Evolutionary conservation across 2,329 filamentous ascomycete species (phyloP), one percentile per base, ranked within the genome.

Genomic region (Hypoxylon sp.): DNA sequence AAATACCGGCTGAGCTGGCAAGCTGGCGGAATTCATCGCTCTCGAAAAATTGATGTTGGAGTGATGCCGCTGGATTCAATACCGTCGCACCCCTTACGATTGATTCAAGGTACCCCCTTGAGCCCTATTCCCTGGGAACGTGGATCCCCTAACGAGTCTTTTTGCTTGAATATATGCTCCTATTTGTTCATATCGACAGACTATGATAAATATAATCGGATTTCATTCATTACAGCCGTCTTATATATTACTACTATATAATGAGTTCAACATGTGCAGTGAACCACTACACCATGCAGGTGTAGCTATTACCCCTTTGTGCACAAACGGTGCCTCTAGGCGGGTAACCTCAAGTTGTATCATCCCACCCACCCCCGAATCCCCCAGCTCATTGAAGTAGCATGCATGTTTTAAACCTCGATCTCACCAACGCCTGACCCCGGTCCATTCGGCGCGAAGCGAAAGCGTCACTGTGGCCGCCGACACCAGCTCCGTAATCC

Each of bases 221-320:
- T 11, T 37, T 30, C 44, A 13, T 40, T 40, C 31, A 59, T 40
- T 49, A 37, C 6, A 46, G 49, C 10, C 27, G 14, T 48, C 22
- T 62, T 48, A 11, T 48, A 11, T 33, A 55, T 49, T 62, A 62
- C 30, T 31, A 53, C 42, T 62, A 55, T 6, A n/a, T 62, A 55
- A 48, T 49, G 30, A 37, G 42, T 30, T 33, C 14, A 37, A 37
- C 20, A 27, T 20, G 13, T 35, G 49, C 49, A 14, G 20, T 22
- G 40, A 51, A 13, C 5, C 33, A 40, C 17, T 37, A n/a, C 59
- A 40, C 14, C 20, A 31, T 22, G 17, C 17, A 5, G 5, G 17
- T 48, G 27, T 62, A 40, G 40, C 37, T 46, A 20, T 53, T 50
- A 31, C 20, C 46, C 37, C 61, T 30, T 17, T 53, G 42, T 37